Base-by-base conservation (phyloP, 805 yeast species). In the Myxozyma vanderwaltii region DNA sequence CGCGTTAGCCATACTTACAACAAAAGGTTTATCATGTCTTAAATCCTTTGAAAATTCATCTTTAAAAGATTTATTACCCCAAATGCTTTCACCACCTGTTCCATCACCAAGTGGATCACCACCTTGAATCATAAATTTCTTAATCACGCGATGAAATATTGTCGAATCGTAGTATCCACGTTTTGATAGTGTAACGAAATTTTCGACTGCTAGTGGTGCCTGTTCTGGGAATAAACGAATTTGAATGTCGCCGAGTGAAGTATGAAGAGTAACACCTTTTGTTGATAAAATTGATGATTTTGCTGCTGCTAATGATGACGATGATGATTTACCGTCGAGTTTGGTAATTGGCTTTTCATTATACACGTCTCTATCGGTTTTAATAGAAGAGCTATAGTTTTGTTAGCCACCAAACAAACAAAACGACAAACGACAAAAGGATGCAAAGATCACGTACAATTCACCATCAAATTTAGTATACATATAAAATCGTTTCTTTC, bases 1-100 rank as follows among this genome's bases (percentile, higher is more conserved):
- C 3, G 83, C 81, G 63, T 82, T 82, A 52, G 85, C 86, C 86
- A 82, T 82, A n/a, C 83, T 79, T 52, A 82, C 77, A 62, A 78
- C 76, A 67, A 79, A 82, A 36, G 85, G 85, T 63, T 73, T 74
- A 66, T 81, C 84, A 66, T 82, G 85, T 43, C 71, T 68, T 58
- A 77, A 67, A 44, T 74, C 68, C 67, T 79, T 79, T 67, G 77
- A 75, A 44, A 73, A 71, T 66, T 82, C 86, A 63, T 82, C 85
- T 66, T 79, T 81, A 56, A 75, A 75, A 6, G 61, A 56, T 33
- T 60, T 60, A n/a, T n/a, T n/a, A 1, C 74, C 72, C 75, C 75
- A 75, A n/a, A 73, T 69, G 41, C 72, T 66, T 43, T 72, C 72
- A 3, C 78, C 78, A 4, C 78, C 78, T 1, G 77, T 73, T 4